Percentiles rank a stretch among this genome's conserved stretches.
Conservation (phyloP, 352 stramenopile genomes). For the Stramenopiles sp. region DNA sequence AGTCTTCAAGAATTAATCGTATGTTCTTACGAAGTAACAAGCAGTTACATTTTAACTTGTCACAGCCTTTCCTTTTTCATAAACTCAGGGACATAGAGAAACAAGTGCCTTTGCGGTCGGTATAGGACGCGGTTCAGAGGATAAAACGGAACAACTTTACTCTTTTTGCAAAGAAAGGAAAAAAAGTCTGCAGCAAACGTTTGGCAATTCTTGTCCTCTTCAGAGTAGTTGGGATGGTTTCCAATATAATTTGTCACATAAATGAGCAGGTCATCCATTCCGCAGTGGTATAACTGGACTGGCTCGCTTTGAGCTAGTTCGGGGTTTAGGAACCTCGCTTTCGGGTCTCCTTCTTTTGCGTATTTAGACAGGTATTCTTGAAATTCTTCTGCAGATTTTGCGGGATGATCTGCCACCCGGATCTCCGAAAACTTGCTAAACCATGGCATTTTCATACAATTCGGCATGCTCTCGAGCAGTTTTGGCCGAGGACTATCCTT, state of each 20-base stretch:
- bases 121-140: slow-evolving; percentile 30
- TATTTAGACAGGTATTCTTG: background rate
- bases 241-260: slow-evolving; percentile 34
- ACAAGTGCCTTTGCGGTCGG: slow-evolving; percentile 13
- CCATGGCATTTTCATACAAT: background rate
- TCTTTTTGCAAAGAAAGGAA: slow-evolving; percentile 28
- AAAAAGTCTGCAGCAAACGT: slow-evolving; percentile 29
- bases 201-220: slow-evolving; percentile 32
- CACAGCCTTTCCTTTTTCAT: slow-evolving; percentile 18
- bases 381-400: background rate
- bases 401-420: background rate
- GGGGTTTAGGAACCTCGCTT: background rate
- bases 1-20: too few species aligned
- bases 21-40: too few species aligned
- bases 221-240: slow-evolving; percentile 27
- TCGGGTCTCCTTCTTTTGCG: background rate
- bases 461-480: background rate
- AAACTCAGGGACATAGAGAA: slow-evolving; percentile 20
- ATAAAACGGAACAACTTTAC: slow-evolving; percentile 28
- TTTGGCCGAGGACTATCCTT: background rate
- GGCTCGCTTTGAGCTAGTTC: background rate
- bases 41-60: too few species aligned
- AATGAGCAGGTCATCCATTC: background rate
- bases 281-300: background rate
- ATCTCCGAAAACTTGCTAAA: background rate